Base-by-base conservation (phyloP, 148 eudicot genomes). In the Limonium bicolor region DNA sequence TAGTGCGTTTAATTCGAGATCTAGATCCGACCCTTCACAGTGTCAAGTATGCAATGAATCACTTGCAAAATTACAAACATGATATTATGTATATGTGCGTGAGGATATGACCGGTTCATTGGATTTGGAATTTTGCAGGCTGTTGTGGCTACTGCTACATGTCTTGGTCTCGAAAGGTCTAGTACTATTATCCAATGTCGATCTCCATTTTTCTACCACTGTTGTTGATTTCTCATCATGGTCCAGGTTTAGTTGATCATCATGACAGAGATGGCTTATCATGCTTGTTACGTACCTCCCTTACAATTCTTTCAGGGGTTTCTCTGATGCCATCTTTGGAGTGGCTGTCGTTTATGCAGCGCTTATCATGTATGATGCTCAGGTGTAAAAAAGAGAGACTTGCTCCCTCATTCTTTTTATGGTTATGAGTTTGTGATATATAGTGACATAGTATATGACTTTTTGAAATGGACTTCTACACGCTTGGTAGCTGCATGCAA, bases 311-410 rank as follows among this genome's bases (percentile, higher is more conserved):
- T 61, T 63, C 90, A 88, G 97, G 73, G 97, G 97, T 28, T 75
- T 88, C 63, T 65, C 87, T 7, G 97, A 88, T 75, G 54, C 85
- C 32, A 52, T 88, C 41, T 80, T 88, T 42, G 93, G 97, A 46
- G 49, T 88, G 48, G 74, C 95, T 46, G 72, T 67, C 36, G 87
- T 88, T 60, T 88, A 83, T 60, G 97, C 97, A 41, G 54, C 63
- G 48, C 78, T 88, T 56, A 36, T 73, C 41, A 80, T 84, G 97
- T 88, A 84, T 58, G 97, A 88, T 46, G 92, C 97, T 18, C 97
- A 84, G 95, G 97, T 88, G 67, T 29, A 29, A 7, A n/a, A n/a
- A n/a, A n/a, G n/a, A n/a, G n/a, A n/a, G n/a, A n/a, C n/a, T n/a
- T n/a, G n/a, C n/a, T n/a, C n/a, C n/a, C n/a, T n/a, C n/a, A n/a